phyloP scores from a whole-genome alignment of 2,329 filamentous ascomycete species.

The Paecilomyces dactylethromorphus region DNA sequence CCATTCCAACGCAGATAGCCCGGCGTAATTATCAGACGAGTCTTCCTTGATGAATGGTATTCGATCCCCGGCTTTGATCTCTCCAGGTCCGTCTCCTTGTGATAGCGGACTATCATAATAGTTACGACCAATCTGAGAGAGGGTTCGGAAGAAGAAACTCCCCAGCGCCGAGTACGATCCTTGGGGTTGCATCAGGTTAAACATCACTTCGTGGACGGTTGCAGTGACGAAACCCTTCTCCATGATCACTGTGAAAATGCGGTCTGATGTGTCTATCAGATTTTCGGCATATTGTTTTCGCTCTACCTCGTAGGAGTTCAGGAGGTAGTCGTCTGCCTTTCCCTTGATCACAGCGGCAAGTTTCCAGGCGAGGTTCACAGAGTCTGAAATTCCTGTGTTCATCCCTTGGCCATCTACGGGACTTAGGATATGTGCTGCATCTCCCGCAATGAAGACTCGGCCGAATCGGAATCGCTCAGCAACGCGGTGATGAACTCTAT shows the following conservation, averaged over 20 bases:
- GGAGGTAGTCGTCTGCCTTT: neutral
- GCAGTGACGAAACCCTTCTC: neutral
- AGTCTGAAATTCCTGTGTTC: slow-evolving; percentile 52
- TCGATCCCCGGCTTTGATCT: neutral
- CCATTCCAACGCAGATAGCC: neutral
- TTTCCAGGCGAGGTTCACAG: slow-evolving; percentile 52
- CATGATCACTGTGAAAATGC: neutral
- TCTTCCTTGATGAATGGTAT: neutral
- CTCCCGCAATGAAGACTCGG: slow-evolving; percentile 50
- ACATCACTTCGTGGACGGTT: neutral
- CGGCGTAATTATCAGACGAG: neutral
- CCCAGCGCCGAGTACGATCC: neutral
- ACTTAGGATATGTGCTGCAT: slow-evolving; percentile 52
- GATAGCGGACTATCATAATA: neutral
- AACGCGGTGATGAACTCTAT: slow-evolving; percentile 40
- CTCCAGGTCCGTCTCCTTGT: neutral
- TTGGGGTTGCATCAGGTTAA: neutral
- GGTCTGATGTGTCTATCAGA: neutral
- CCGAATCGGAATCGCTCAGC: slow-evolving; percentile 39
- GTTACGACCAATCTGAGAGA: neutral
- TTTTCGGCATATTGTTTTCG: neutral
- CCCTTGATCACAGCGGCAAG: neutral
- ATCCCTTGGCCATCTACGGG: slow-evolving; percentile 53
- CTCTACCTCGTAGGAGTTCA: neutral
- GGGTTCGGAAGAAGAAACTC: neutral